A percentile compares a stretch with the other conserved stretches of the same genome.
Conservation (phyloP, 2,329 filamentous ascomycete genomes). For the Cyphellophora attinorum region DNA sequence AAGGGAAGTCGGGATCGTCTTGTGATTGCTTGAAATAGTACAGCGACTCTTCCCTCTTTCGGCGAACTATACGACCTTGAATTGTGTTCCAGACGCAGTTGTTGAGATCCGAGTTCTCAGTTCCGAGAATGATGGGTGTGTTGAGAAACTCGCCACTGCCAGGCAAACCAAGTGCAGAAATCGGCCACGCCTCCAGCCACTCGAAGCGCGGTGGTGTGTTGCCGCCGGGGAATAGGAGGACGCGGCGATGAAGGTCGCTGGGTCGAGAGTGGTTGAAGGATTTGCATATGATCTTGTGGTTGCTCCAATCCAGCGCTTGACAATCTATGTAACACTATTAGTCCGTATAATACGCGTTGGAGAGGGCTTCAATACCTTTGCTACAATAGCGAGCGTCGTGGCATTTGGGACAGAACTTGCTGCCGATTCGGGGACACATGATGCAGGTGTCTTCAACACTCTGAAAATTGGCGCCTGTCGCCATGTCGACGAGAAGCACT, state of each 20-base stretch:
- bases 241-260: slow-evolving; percentile 1
- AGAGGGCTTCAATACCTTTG: neutral
- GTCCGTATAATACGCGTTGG: neutral
- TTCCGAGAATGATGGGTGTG: neutral
- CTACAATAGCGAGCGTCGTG: slow-evolving; percentile 3
- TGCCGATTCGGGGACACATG: slow-evolving; percentile 4
- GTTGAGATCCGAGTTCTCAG: neutral
- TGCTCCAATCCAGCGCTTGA: slow-evolving; percentile 4
- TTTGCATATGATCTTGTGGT: slow-evolving; percentile 5
- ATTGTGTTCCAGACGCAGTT: neutral
- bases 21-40: neutral
- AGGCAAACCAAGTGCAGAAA: no score
- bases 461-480: no score
- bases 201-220: slow-evolving; percentile 1
- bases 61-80: neutral
- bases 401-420: slow-evolving; percentile 1
- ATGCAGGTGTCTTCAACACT: slow-evolving; percentile 5
- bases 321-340: slow-evolving; percentile 1
- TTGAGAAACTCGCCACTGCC: neutral
- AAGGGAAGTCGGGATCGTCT: neutral
- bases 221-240: slow-evolving; percentile 2
- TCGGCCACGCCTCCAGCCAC: slow-evolving; percentile 1
- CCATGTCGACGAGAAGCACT: no score
- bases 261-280: slow-evolving; percentile 1
- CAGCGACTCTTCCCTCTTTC: neutral